These are phyloP conservation scores for Cucurbita maxima DNA, from an alignment of 306 rosid genomes.

Conservation along the genomic window DNA sequence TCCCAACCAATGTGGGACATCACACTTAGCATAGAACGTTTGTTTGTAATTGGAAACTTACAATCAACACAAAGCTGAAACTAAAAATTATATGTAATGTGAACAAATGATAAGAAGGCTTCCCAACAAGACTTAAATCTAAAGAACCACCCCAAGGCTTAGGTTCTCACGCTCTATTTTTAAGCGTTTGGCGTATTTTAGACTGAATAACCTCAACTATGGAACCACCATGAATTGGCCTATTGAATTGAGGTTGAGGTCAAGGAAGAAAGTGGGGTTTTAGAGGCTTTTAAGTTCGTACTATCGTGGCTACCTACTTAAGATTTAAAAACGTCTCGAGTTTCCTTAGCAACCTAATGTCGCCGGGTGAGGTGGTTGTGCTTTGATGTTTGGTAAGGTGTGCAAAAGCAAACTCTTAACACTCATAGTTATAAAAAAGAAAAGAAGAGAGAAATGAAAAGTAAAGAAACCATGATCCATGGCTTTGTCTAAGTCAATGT, in stretches of 20 bases:
- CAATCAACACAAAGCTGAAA: neutral
- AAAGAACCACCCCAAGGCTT: neutral
- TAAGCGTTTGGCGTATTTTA: neutral
- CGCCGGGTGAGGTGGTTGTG: neutral
- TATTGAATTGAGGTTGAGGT: neutral
- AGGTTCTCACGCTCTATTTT: neutral
- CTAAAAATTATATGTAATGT: too few relatives aligned
- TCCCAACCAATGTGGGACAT: too few relatives aligned
- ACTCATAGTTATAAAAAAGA: neutral
- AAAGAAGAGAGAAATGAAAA: neutral
- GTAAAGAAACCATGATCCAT: neutral
- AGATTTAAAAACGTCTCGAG: neutral
- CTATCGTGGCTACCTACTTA: neutral
- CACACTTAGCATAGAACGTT: neutral
- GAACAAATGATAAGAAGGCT: neutral
- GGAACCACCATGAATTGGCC: neutral
- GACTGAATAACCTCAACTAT: neutral
- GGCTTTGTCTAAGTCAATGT: too few relatives aligned
- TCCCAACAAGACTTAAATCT: neutral
- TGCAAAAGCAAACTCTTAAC: neutral
- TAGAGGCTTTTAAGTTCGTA: neutral
- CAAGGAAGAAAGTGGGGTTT: neutral
- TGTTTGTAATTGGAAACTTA: neutral
- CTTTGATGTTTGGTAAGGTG: neutral
- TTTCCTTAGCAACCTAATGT: neutral